These are phyloP conservation scores for Sclerotiophoma versabilis DNA, from an alignment of 2,329 filamentous ascomycete species.

Conservation along the genomic window DNA sequence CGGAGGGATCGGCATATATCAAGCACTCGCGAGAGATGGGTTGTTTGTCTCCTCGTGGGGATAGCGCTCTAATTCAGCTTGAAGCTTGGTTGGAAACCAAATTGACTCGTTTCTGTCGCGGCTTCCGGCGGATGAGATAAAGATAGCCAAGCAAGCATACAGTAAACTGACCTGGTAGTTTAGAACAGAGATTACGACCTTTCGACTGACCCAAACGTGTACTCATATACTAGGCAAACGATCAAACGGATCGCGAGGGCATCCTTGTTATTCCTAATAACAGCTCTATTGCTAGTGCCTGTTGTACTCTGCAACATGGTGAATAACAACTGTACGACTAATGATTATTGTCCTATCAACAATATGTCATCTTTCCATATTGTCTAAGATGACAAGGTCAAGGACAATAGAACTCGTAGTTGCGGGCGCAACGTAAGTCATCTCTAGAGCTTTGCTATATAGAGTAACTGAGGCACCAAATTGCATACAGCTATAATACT, in stretches of 20 bases:
- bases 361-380: not conserved
- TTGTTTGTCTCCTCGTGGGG: not conserved
- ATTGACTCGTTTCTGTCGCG: not conserved
- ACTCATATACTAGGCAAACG: not conserved
- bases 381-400: not conserved
- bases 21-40: not conserved
- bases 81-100: not conserved
- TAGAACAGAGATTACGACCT: not conserved
- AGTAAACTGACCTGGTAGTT: no score
- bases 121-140: not conserved
- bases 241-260: not conserved
- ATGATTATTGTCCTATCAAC: not conserved
- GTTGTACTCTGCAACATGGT: not conserved
- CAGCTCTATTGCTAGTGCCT: not conserved
- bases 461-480: no score
- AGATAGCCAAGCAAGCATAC: no score
- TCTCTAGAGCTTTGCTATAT: not conserved
- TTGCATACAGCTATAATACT: not conserved
- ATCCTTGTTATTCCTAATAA: not conserved
- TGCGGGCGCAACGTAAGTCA: not conserved
- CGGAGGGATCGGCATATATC: not conserved
- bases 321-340: not conserved
- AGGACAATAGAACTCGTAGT: not conserved
- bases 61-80: not conserved
- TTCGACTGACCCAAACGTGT: not conserved